Conservation (phyloP, 495 filamentous ascomycete species). For the Sphaerosporella brunnea region DNA sequence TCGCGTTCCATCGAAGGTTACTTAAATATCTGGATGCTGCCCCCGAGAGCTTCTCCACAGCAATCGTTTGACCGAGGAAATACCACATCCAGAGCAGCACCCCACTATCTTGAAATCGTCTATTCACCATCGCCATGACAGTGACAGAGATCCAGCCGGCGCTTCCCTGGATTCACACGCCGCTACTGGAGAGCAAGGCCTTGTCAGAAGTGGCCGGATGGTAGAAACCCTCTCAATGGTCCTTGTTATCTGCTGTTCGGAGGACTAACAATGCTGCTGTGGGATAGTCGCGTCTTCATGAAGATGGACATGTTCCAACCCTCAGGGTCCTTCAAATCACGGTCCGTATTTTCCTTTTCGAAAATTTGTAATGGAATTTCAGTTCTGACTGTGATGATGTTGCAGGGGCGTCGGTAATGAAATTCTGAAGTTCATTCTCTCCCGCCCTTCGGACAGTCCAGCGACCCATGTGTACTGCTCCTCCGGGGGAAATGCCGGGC, state of each 20-base stretch:
- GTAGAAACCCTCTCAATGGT: slow-evolving; percentile 30
- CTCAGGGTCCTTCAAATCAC: slow-evolving; percentile 83
- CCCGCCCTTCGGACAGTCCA: not conserved
- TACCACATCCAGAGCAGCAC: too few relatives aligned
- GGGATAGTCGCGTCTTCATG: slow-evolving; percentile 64
- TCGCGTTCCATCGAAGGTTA: too few relatives aligned
- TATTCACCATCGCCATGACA: too few relatives aligned
- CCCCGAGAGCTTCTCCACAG: too few relatives aligned
- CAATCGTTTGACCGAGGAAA: too few relatives aligned
- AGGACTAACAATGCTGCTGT: slow-evolving; percentile 3
- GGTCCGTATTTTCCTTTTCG: too few relatives aligned
- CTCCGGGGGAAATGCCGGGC: slow-evolving; percentile 78
- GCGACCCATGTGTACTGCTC: slow-evolving; percentile 80
- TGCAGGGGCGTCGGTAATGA: slow-evolving; percentile 71
- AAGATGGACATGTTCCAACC: slow-evolving; percentile 92
- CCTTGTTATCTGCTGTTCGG: not conserved
- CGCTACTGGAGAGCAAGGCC: slow-evolving; percentile 41
- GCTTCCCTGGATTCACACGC: slow-evolving; percentile 33
- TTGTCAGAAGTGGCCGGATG: slow-evolving; percentile 51
- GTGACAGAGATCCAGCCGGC: too few relatives aligned
- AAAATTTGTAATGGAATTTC: too few relatives aligned
- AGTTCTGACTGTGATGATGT: too few relatives aligned
- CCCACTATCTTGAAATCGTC: too few relatives aligned
- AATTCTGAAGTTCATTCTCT: slow-evolving; percentile 41
- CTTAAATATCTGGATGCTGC: too few relatives aligned